These are phyloP conservation scores for Nothopassalora personata DNA, from an alignment of 2,329 filamentous ascomycete species.

Conservation along the genomic window DNA sequence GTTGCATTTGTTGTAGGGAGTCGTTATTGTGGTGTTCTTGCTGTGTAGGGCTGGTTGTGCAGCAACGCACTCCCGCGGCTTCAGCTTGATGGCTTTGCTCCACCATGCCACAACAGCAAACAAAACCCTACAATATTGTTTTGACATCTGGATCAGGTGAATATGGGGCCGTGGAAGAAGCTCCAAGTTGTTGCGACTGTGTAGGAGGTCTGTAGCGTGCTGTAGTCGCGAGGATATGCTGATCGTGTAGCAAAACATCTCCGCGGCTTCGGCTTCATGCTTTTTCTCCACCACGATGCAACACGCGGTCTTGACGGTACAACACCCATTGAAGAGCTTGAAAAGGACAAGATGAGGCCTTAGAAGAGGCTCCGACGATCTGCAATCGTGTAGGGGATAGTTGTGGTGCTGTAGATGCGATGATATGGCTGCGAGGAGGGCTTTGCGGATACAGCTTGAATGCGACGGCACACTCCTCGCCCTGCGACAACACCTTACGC, in stretches of 20 bases:
- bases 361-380: background rate
- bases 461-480: background rate
- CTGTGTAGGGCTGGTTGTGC: background rate
- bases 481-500: no score
- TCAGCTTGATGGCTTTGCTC: background rate
- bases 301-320: background rate
- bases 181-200: background rate
- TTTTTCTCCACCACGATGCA: background rate
- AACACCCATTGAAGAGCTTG: background rate
- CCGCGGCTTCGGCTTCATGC: background rate
- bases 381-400: background rate
- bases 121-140: background rate
- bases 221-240: background rate
- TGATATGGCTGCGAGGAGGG: background rate
- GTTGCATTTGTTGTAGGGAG: background rate
- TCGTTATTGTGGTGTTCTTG: slow-evolving; percentile 7
- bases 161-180: background rate
- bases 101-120: background rate
- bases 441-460: background rate
- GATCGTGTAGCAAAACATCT: background rate
- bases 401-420: background rate
- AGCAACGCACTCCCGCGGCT: background rate
- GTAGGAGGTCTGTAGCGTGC: background rate
- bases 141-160: background rate
- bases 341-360: background rate